phyloP scores from a whole-genome alignment of 1,284 basidiomycete species.

The Pseudozyma tsukubaensis region DNA sequence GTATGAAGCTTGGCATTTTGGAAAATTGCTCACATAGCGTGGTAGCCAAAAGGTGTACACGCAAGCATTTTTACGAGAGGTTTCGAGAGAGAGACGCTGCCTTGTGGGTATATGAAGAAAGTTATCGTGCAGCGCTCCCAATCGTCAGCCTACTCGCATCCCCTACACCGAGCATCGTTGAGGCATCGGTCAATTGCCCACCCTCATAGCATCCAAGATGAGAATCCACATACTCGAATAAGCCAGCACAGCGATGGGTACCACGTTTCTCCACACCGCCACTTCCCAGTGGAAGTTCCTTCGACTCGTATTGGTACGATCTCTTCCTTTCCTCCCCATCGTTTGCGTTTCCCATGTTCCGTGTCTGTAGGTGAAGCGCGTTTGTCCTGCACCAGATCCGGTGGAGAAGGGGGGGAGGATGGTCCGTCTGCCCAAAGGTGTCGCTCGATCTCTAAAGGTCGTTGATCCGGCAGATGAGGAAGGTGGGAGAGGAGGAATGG shows the following conservation, averaged over 20 bases:
- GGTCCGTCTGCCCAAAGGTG: constrained; percentile 7
- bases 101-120: no score
- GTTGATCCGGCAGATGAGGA: neutral
- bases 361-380: constrained; percentile 18
- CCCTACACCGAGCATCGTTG: neutral
- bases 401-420: constrained; percentile 24
- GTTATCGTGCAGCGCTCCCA: no score
- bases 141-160: neutral
- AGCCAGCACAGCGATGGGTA: constrained; percentile 61
- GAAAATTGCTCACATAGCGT: no score
- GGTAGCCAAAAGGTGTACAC: no score
- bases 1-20: no score
- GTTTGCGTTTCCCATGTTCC: constrained; percentile 12
- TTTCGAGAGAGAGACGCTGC: no score
- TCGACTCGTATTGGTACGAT: constrained; percentile 37
- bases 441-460: neutral
- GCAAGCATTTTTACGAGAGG: no score
- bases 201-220: constrained; percentile 45
- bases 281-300: constrained; percentile 68
- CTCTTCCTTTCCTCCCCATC: neutral
- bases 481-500: neutral
- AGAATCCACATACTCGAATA: constrained; percentile 65
- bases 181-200: constrained; percentile 8
- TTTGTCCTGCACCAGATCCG: constrained; percentile 14
- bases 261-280: constrained; percentile 63